Base-by-base conservation (phyloP, 768 basidiomycete species). In the Chalciporus chontae region DNA sequence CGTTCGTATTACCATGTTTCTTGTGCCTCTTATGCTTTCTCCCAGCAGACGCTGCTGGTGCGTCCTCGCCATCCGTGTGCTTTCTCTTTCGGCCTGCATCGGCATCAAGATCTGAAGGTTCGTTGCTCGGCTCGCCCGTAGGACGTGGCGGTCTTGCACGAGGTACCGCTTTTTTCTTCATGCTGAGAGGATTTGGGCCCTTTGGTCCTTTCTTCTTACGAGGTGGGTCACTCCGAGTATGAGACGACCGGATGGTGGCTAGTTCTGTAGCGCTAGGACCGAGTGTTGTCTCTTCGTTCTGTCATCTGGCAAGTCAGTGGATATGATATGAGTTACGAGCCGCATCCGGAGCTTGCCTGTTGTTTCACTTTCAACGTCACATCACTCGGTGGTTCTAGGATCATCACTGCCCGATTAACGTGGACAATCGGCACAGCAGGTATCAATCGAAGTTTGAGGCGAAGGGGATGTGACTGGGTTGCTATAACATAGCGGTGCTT, bases 401-500 rank as follows among this genome's bases (percentile, higher is more conserved):
- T 82, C 80, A 96, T 84, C 10, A 98, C 95, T 1, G 90, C 83
- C 27, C 90, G 87, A 61, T 92, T 94, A 52, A 96, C 77, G 66
- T 96, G 94, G 34, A 98, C 74, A 53, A 98, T 79, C 0, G 96
- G 96, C 0, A 92, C 84, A 2, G 83, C 94, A 9, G 94, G 87
- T 34, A 96, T 77, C 4, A 64, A 67, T 14, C 94, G 83, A 40
- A 98, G 74, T 49, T 75, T 73, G 23, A 70, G 69, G 4, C 94
- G 83, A 3, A 97, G 81, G 5, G 79, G 69, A 31, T 82, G 77
- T 0, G 85, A 90, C 65, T 95, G 92, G 0, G 90, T 83, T 21
- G 91, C 91, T 46, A 97, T 72, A 26, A 92, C 83, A 69, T 98
- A 98, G 38, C 94, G 84, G 68, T 96, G 92, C 66, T 90, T 90